Evolutionary conservation across 768 basidiomycete species (phyloP).

Genomic region (Suillus ampliporus): DNA sequence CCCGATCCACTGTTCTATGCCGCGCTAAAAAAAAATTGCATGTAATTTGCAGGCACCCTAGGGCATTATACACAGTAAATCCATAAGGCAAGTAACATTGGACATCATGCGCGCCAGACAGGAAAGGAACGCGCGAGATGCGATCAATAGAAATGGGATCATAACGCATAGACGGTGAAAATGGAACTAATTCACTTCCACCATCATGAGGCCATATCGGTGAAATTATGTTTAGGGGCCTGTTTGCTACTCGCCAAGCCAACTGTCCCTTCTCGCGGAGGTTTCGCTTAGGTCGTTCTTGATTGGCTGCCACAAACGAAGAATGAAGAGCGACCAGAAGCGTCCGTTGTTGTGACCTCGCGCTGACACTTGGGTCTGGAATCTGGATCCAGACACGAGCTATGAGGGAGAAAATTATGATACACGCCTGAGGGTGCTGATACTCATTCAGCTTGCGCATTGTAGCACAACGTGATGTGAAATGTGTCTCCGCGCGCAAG

Average conservation of each 20-base stretch:
- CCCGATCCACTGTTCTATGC: background rate
- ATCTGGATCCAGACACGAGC: background rate
- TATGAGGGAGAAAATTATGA: conserved; percentile 1
- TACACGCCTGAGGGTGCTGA: conserved; percentile 9
- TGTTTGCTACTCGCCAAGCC: background rate
- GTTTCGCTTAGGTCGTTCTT: background rate
- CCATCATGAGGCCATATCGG: conserved; percentile 2
- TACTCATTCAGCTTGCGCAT: conserved; percentile 1
- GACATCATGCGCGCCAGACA: background rate
- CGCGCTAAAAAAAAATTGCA: background rate
- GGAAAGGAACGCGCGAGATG: conserved; percentile 1
- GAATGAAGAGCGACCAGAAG: conserved; percentile 3
- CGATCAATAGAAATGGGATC: background rate
- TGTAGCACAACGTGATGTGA: background rate
- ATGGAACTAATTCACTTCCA: conserved; percentile 9
- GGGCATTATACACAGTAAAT: conserved; percentile 6
- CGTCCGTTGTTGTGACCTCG: background rate
- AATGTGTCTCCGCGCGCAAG: background rate
- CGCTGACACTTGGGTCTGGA: background rate
- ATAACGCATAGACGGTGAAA: background rate
- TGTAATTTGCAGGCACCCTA: conserved; percentile 1
- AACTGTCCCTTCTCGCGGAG: conserved; percentile 5
- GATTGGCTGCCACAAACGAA: conserved; percentile 9
- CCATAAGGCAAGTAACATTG: conserved; percentile 9
- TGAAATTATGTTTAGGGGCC: conserved; percentile 7